These are phyloP conservation scores for Metschnikowia orientalis DNA, from an alignment of 805 yeast genomes.

Conservation along the genomic window DNA sequence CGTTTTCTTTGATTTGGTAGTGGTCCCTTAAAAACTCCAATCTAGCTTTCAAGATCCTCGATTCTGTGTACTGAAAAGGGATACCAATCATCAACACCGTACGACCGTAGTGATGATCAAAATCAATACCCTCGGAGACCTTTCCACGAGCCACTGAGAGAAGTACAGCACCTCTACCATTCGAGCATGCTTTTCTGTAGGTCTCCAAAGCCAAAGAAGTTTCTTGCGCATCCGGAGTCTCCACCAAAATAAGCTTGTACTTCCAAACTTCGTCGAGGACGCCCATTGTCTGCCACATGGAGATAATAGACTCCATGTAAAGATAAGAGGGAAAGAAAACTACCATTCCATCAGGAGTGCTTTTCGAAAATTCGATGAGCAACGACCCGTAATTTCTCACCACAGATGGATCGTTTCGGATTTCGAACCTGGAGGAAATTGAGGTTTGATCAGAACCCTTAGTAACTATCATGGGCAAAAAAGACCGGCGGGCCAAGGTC, in stretches of 20 bases:
- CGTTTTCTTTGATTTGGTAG: conserved; percentile 88
- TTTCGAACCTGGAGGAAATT: conserved; percentile 92
- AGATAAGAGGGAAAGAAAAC: conserved; percentile 96
- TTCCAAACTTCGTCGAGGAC: conserved; percentile 98
- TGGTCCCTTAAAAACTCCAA: conserved; percentile 90
- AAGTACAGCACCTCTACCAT: conserved; percentile 96
- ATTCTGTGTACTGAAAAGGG: conserved; percentile 98
- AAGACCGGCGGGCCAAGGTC: conserved; percentile 89
- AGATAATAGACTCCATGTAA: conserved; percentile 96
- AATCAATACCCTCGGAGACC: conserved; percentile 98
- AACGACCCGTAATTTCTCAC: conserved; percentile 95
- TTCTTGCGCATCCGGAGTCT: conserved; percentile 99
- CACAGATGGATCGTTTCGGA: conserved; percentile 95
- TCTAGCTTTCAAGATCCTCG: conserved; percentile 91
- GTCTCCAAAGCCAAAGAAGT: conserved; percentile 94
- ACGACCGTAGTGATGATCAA: conserved; percentile 96
- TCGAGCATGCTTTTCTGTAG: conserved; percentile 91
- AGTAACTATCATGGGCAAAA: conserved; percentile 92
- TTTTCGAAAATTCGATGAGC: conserved; percentile 85
- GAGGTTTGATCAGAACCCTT: conserved; percentile 98
- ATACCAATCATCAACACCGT: conserved; percentile 98
- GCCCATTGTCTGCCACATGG: conserved; percentile 99
- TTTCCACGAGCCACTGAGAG: conserved; percentile 98
- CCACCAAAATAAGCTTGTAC: conserved; percentile 88
- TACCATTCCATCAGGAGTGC: conserved; percentile 97